Conservation (phyloP, 2,329 filamentous ascomycete species). For the Aspergillus sp. region DNA sequence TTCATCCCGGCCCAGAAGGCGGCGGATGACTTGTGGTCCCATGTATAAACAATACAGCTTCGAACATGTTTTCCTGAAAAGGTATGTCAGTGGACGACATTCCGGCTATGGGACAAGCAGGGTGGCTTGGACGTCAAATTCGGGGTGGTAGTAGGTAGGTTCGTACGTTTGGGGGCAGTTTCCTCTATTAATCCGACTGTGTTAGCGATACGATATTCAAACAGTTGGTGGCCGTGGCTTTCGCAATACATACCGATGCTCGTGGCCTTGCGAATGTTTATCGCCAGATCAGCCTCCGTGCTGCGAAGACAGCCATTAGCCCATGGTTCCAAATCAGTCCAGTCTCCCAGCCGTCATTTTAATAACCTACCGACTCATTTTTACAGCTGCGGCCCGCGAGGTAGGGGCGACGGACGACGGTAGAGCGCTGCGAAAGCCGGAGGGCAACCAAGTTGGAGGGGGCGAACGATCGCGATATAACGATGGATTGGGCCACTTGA, state of each 20-base stretch:
- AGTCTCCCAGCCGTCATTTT: neutral
- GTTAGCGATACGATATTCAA: slow-evolving; percentile 18
- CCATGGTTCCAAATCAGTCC: neutral
- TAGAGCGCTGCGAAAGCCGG: slow-evolving; percentile 20
- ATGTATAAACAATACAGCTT: slow-evolving; percentile 96
- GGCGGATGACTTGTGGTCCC: slow-evolving; percentile 94
- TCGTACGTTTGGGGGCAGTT: slow-evolving; percentile 65
- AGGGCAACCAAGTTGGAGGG: slow-evolving; percentile 18
- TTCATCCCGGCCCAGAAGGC: slow-evolving; percentile 99
- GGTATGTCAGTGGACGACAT: neutral
- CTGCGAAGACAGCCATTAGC: slow-evolving; percentile 30
- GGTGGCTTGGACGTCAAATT: slow-evolving; percentile 7
- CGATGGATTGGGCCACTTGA: neutral
- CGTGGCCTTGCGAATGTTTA: slow-evolving; percentile 68
- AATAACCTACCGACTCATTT: slow-evolving; percentile 59
- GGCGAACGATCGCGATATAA: neutral
- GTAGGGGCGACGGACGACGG: slow-evolving; percentile 22
- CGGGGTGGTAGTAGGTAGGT: slow-evolving; percentile 2
- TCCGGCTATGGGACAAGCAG: neutral
- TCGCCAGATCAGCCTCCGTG: slow-evolving; percentile 64
- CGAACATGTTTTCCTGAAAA: slow-evolving; percentile 83
- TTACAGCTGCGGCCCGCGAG: slow-evolving; percentile 50
- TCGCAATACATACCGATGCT: slow-evolving; percentile 53
- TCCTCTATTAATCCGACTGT: slow-evolving; percentile 49
- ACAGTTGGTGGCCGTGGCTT: neutral